These are phyloP conservation scores for Adenanthera pavonina DNA, from an alignment of 306 rosid species.

Conservation along the genomic window DNA sequence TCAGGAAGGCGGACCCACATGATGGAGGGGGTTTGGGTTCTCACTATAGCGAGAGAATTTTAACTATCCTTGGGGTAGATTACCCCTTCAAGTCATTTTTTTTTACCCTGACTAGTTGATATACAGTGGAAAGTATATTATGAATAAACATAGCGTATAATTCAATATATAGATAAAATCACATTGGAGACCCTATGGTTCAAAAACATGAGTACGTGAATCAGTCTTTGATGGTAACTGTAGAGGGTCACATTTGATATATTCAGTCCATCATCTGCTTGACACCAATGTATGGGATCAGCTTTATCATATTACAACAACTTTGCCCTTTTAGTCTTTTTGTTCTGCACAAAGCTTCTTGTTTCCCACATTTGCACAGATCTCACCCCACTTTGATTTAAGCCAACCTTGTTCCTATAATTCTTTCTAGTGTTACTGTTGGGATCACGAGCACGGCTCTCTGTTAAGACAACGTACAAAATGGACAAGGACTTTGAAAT, in stretches of 20 bases:
- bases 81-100: too few species aligned
- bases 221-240: not conserved
- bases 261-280: not conserved
- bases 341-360: not conserved
- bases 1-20: too few species aligned
- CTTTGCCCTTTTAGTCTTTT: constrained; percentile 32
- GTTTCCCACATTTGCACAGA: not conserved
- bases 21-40: too few species aligned
- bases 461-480: not conserved
- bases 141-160: not conserved
- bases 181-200: not conserved
- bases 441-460: not conserved
- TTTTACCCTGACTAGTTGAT: too few species aligned
- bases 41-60: too few species aligned
- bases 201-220: not conserved
- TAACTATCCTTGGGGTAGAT: too few species aligned
- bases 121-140: not conserved
- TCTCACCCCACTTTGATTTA: not conserved
- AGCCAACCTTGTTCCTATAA: not conserved
- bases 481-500: not conserved
- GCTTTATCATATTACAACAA: constrained; percentile 29
- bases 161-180: not conserved
- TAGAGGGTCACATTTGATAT: not conserved
- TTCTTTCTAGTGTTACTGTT: not conserved
- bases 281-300: constrained; percentile 8